Conservation (phyloP, 2,329 filamentous ascomycete species). For the Colletotrichum siamense region DNA sequence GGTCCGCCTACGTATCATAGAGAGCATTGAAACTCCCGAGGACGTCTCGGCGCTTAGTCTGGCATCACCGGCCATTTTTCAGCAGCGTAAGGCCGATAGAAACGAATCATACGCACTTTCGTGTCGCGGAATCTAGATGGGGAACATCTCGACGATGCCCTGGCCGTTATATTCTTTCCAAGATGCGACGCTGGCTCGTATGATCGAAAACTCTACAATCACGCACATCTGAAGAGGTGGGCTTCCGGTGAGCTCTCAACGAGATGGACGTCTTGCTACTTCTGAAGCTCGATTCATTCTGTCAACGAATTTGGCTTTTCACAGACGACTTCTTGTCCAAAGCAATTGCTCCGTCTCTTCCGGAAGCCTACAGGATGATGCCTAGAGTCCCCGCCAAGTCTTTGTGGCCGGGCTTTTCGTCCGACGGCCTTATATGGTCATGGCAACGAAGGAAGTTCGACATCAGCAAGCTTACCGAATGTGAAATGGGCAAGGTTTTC, state of each 20-base stretch:
- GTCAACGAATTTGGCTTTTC: not conserved
- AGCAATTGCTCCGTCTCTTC: not conserved
- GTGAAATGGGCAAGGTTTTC: not conserved
- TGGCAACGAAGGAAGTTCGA: not conserved
- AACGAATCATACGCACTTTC: not conserved
- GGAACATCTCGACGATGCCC: not conserved
- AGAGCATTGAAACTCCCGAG: not conserved
- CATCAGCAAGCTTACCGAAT: not conserved
- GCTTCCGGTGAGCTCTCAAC: not conserved
- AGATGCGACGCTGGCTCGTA: not conserved
- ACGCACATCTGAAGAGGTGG: not conserved
- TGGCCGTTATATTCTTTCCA: not conserved
- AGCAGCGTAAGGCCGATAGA: not conserved
- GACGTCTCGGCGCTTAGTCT: not conserved
- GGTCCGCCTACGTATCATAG: not conserved
- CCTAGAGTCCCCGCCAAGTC: not conserved
- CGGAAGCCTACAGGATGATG: not conserved
- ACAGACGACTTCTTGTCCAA: not conserved
- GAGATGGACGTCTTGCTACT: not conserved
- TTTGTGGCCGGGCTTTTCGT: not conserved
- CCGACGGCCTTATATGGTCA: not conserved
- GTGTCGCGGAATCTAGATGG: not conserved
- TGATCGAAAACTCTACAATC: not conserved
- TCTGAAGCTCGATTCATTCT: not conserved
- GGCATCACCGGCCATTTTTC: not conserved